phyloP scores from a whole-genome alignment of 2,329 filamentous ascomycete genomes.

The Neofusicoccum cordaticola region DNA sequence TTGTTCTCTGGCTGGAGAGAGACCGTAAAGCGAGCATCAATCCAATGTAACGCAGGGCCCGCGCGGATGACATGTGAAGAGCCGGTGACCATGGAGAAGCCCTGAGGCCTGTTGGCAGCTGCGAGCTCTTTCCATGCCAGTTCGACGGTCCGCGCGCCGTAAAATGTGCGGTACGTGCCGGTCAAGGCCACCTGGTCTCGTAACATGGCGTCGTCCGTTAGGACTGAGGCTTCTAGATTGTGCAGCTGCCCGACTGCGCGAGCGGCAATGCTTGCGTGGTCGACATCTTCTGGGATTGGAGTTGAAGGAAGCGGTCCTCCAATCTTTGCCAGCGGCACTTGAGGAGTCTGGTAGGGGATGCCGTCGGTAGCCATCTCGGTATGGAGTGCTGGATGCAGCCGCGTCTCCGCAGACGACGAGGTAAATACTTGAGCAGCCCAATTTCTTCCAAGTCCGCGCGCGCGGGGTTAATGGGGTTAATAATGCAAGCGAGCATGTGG shows the following conservation, averaged over 20 bases:
- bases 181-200: conserved; percentile 57
- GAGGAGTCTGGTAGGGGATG: not conserved
- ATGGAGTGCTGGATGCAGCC: not conserved
- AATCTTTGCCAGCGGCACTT: not conserved
- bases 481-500: no score
- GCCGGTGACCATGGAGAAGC: conserved; percentile 21
- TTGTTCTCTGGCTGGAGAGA: conserved; percentile 27
- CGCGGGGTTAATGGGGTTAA: no score
- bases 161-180: conserved; percentile 57
- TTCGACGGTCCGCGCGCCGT: conserved; percentile 43
- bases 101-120: conserved; percentile 31
- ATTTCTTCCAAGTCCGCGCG: no score
- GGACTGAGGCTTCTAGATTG: conserved; percentile 17
- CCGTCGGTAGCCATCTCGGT: not conserved
- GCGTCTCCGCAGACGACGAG: no score
- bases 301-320: conserved; percentile 24
- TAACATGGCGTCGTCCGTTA: conserved; percentile 38
- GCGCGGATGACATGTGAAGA: conserved; percentile 18
- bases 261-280: conserved; percentile 20
- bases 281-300: conserved; percentile 18
- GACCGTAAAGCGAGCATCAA: conserved; percentile 32
- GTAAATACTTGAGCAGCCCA: no score
- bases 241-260: conserved; percentile 20
- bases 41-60: conserved; percentile 28
- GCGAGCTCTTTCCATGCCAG: conserved; percentile 34